Evolutionary conservation across 331 rosid genomes (phyloP).

Genomic region (Stylosanthes scabra): DNA sequence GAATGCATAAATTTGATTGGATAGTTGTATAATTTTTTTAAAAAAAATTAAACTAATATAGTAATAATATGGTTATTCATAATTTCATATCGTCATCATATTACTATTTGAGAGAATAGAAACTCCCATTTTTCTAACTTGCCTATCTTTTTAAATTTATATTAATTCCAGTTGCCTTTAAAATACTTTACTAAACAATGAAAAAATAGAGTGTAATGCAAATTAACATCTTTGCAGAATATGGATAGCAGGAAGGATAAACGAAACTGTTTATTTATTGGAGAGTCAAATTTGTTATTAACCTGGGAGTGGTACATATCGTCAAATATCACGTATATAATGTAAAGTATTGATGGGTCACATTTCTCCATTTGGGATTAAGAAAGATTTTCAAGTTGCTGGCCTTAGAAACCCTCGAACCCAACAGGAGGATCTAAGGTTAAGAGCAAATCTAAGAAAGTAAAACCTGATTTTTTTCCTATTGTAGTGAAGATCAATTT

Average conservation of each 20-base stretch:
- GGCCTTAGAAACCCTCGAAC: not conserved
- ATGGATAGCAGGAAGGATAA: slow-evolving; percentile 34
- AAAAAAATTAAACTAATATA: no score
- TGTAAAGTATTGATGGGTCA: not conserved
- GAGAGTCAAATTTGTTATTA: slow-evolving; percentile 4
- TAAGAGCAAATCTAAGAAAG: slow-evolving; percentile 28
- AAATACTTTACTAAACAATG: not conserved
- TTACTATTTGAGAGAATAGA: no score
- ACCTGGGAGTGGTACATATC: not conserved
- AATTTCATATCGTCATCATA: no score
- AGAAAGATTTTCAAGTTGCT: slow-evolving; percentile 8
- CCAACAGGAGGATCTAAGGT: slow-evolving; percentile 22
- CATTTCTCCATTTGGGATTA: slow-evolving; percentile 5
- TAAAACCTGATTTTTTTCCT: slow-evolving; percentile 1
- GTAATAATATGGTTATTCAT: not conserved
- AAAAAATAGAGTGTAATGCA: slow-evolving; percentile 3
- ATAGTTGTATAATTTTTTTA: no score
- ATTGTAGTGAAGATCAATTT: slow-evolving; percentile 15
- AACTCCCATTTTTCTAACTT: no score
- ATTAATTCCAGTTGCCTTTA: not conserved
- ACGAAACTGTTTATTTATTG: slow-evolving; percentile 14
- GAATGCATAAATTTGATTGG: no score
- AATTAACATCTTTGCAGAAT: slow-evolving; percentile 29
- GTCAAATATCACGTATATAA: not conserved
- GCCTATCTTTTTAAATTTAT: no score